These are phyloP conservation scores for Wickerhamomyces ciferrii DNA, from an alignment of 805 yeast species.

Conservation along the genomic window DNA sequence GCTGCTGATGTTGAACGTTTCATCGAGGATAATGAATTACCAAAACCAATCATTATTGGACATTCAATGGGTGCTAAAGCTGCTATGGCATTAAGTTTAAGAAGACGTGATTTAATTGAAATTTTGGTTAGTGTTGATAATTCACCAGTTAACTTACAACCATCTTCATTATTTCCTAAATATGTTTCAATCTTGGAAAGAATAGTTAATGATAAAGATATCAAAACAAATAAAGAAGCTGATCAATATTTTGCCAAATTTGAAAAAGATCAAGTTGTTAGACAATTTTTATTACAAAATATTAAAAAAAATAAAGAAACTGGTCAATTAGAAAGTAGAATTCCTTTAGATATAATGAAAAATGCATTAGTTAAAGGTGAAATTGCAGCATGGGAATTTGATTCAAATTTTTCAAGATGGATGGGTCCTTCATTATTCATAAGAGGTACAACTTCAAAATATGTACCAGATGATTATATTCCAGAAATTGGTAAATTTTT, in stretches of 20 bases:
- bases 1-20: slow-evolving; percentile 84
- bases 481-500: slow-evolving; percentile 71
- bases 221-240: slow-evolving; percentile 58
- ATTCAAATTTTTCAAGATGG: slow-evolving; percentile 47
- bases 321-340: slow-evolving; percentile 27
- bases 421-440: slow-evolving; percentile 72
- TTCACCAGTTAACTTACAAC: slow-evolving; percentile 70
- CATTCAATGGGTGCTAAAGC: slow-evolving; percentile 95
- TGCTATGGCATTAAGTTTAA: slow-evolving; percentile 79
- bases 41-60: slow-evolving; percentile 61
- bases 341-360: slow-evolving; percentile 71
- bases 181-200: slow-evolving; percentile 61
- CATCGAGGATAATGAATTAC: slow-evolving; percentile 31
- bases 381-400: slow-evolving; percentile 76
- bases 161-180: slow-evolving; percentile 53
- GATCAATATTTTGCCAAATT: slow-evolving; percentile 55
- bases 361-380: slow-evolving; percentile 58
- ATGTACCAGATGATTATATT: slow-evolving; percentile 78
- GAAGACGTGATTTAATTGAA: slow-evolving; percentile 56
- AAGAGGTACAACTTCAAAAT: slow-evolving; percentile 70
- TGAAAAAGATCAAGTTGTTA: slow-evolving; percentile 53
- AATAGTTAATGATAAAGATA: slow-evolving; percentile 42
- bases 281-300: slow-evolving; percentile 78
- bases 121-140: slow-evolving; percentile 80
- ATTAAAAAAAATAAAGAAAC: slow-evolving; percentile 38